These are phyloP conservation scores for Mycena albidolilacea DNA, from an alignment of 768 basidiomycete genomes.

Conservation along the genomic window DNA sequence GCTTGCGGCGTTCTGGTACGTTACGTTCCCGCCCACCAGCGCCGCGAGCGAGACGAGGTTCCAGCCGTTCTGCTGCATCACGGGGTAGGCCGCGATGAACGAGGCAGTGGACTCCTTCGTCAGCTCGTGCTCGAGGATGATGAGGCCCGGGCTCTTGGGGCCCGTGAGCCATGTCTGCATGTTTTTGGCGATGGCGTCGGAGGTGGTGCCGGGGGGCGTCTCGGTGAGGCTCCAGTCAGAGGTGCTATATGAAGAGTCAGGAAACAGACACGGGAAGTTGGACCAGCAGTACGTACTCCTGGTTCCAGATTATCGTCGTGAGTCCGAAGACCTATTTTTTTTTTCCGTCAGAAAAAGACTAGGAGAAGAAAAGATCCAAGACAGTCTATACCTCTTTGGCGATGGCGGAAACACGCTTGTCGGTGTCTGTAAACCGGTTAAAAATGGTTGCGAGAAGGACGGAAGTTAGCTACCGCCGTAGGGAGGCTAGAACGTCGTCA, in stretches of 20 bases:
- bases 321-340: conserved; percentile 77
- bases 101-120: conserved; percentile 69
- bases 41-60: conserved; percentile 69
- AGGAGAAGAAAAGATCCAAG: background rate
- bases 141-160: conserved; percentile 84
- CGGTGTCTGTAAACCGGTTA: conserved; percentile 59
- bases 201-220: conserved; percentile 59
- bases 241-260: conserved; percentile 61
- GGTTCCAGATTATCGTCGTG: conserved; percentile 89
- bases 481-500: conserved; percentile 57
- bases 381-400: conserved; percentile 73
- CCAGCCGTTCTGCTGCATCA: conserved; percentile 82
- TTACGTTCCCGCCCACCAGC: conserved; percentile 53
- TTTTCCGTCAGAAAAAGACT: too few species aligned
- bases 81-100: conserved; percentile 77
- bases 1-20: conserved; percentile 64
- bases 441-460: too few species aligned
- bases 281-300: conserved; percentile 67
- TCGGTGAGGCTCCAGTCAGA: conserved; percentile 78
- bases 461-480: conserved; percentile 19
- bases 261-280: conserved; percentile 39
- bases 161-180: conserved; percentile 73
- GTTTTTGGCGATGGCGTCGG: conserved; percentile 57
- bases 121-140: conserved; percentile 90
- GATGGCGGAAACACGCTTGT: conserved; percentile 87